Base-by-base conservation (phyloP, 2,329 filamentous ascomycete species). In the Pseudocercospora fijiensis region DNA sequence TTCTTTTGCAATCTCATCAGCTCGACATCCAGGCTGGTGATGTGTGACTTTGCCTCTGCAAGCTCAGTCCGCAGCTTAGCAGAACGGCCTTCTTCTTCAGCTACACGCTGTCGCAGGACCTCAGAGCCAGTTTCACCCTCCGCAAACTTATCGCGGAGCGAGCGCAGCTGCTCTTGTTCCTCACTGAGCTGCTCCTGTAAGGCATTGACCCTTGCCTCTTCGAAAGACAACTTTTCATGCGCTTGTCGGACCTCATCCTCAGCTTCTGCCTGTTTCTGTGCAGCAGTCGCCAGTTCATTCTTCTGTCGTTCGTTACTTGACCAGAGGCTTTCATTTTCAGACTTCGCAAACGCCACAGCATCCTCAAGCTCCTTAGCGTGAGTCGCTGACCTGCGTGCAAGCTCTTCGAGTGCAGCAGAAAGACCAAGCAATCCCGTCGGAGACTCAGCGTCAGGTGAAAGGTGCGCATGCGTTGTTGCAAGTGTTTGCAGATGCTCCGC, bases 41-140 rank as follows among this genome's bases (percentile, higher is more conserved):
- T 84, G 65, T 90, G 88, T n/a, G 90, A 89, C 70, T 90, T 88
- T n/a, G 87, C 85, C 59, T 89, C 86, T 2, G 89, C 88, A 20
- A 96, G 81, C 71, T 91, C 86, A 69, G 91, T 86, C 1, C 86
- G 85, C 27, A 96, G 78, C 11, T 82, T 83, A 22, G 84, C 84
- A 3, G 91, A 85, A 75, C 87, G 90, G 63, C 81, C 82, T 76
- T 96, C 91, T 71, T 92, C 89, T 62, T 91, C 90, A 47, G 88
- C 86, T 3, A 96, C 82, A 60, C 88, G 86, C 76, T 88, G 89
- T 61, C 90, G 87, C 60, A 96, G 79, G 27, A 86, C 87, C 76
- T 93, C 91, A 0, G 91, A 92, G 4, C 92, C 92, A 2, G 88
- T 92, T 76, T 95, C 91, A 16, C 91, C 92, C 67, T 93, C 90